Evolutionary conservation across 2,329 filamentous ascomycete genomes (phyloP).

Genomic region (Phoma sp.): DNA sequence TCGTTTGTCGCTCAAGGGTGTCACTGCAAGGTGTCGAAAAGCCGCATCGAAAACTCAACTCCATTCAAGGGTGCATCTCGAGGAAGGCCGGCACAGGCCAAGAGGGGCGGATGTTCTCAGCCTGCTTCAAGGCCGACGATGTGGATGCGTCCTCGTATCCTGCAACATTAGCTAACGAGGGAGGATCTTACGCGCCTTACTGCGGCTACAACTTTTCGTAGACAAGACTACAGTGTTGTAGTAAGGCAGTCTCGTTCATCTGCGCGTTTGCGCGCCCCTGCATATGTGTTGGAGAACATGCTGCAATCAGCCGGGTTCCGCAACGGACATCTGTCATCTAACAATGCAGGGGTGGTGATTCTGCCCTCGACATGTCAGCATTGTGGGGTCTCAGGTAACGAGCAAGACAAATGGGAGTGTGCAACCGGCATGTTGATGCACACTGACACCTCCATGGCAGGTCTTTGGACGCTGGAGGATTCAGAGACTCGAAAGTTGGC

Average conservation of each 20-base stretch:
- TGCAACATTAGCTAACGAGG: slow-evolving; percentile 4
- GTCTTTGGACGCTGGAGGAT: slow-evolving; percentile 12
- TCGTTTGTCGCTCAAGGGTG: not conserved
- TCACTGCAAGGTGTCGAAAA: not conserved
- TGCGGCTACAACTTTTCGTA: slow-evolving; percentile 11
- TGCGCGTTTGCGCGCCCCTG: slow-evolving; percentile 11
- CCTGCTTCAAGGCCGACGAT: slow-evolving; percentile 11
- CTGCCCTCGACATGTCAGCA: slow-evolving; percentile 5
- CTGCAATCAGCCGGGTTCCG: slow-evolving; percentile 12
- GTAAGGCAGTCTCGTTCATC: not conserved
- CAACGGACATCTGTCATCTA: slow-evolving; percentile 19
- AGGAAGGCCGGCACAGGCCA: slow-evolving; percentile 18
- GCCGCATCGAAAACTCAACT: not conserved
- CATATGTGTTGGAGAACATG: slow-evolving; percentile 6
- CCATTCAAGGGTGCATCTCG: not conserved
- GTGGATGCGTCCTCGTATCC: slow-evolving; percentile 1
- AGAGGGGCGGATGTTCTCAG: slow-evolving; percentile 13
- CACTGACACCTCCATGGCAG: slow-evolving; percentile 14
- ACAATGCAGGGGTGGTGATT: not conserved
- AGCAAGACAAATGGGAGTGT: slow-evolving; percentile 3
- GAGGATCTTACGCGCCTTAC: slow-evolving; percentile 13
- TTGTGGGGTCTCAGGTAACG: slow-evolving; percentile 7
- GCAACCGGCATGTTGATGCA: slow-evolving; percentile 4
- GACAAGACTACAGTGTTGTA: not conserved
- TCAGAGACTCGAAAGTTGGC: slow-evolving; percentile 7